phyloP scores from a whole-genome alignment of 352 stramenopile species.

The Saprolegnia diclina region DNA sequence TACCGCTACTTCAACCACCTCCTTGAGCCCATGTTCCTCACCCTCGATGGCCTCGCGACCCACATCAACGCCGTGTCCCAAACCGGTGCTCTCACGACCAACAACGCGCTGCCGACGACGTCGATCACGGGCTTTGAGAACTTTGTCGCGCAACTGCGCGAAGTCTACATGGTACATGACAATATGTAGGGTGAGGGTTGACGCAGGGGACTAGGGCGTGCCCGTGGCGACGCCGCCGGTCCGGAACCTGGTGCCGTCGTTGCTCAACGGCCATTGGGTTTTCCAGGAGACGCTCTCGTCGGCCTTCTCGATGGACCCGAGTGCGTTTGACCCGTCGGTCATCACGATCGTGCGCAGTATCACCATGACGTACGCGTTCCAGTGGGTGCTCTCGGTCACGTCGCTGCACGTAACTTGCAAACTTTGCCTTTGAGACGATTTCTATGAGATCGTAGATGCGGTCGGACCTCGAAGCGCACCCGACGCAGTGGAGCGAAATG shows the following conservation, averaged over 20 bases:
- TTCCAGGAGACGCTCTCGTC: constrained; percentile 15
- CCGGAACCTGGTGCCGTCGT: background rate
- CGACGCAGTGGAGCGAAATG: constrained; percentile 31
- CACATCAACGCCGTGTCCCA: background rate
- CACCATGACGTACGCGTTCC: constrained; percentile 24
- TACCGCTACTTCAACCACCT: background rate
- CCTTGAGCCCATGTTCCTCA: constrained; percentile 8
- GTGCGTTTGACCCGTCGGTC: constrained; percentile 10
- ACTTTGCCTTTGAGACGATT: constrained; percentile 9
- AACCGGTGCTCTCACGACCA: background rate
- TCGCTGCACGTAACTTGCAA: constrained; percentile 10
- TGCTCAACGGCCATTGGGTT: constrained; percentile 18
- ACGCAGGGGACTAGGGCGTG: background rate
- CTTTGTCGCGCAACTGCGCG: constrained; percentile 23
- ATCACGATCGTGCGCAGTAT: constrained; percentile 19
- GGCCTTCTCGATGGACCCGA: background rate
- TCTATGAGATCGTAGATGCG: constrained; percentile 4
- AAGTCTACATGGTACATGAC: constrained; percentile 23
- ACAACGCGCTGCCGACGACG: background rate
- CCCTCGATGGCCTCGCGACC: background rate
- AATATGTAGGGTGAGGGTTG: background rate
- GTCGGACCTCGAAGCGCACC: constrained; percentile 10
- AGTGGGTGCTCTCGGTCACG: background rate
- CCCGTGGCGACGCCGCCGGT: background rate
- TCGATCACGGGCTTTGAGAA: constrained; percentile 16